Conservation (phyloP, 441 rosid genomes). For the Breynia disticha region DNA sequence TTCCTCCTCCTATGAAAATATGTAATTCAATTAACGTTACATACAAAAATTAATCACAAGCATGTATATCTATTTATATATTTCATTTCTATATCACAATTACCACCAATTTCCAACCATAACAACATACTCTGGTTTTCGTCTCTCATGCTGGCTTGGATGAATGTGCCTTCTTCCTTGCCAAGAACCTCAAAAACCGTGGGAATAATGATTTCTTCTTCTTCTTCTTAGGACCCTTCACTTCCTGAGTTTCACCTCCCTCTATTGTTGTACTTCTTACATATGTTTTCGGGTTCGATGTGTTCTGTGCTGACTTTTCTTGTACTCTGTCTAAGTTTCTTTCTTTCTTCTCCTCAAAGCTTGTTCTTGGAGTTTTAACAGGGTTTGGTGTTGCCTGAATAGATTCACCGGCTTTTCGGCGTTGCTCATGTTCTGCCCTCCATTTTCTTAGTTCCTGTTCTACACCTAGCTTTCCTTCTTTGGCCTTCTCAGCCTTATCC, state of each 20-base stretch:
- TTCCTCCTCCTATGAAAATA: conserved; percentile 8
- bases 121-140: conserved; percentile 2
- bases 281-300: conserved; percentile 27
- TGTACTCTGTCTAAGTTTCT: conserved; percentile 14
- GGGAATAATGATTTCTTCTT: conserved; percentile 70
- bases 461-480: conserved; percentile 70
- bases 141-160: conserved; percentile 25
- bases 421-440: conserved; percentile 81
- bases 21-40: conserved; percentile 17
- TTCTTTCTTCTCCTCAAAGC: conserved; percentile 39
- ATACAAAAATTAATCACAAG: conserved; percentile 23
- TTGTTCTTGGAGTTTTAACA: conserved; percentile 24
- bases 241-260: conserved; percentile 29
- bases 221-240: conserved; percentile 51
- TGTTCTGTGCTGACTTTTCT: conserved; percentile 16
- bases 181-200: conserved; percentile 51
- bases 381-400: conserved; percentile 27
- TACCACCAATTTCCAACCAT: conserved; percentile 9
- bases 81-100: conserved; percentile 8
- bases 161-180: conserved; percentile 40
- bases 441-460: conserved; percentile 86
- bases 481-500: conserved; percentile 80
- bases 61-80: conserved; percentile 26
- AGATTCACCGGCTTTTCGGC: conserved; percentile 44
- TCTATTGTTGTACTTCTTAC: conserved; percentile 28